Percentiles rank a stretch among this genome's conserved stretches.
Evolutionary conservation across 2,329 filamentous ascomycete species (phyloP).

Genomic region (Chalara sp.): DNA sequence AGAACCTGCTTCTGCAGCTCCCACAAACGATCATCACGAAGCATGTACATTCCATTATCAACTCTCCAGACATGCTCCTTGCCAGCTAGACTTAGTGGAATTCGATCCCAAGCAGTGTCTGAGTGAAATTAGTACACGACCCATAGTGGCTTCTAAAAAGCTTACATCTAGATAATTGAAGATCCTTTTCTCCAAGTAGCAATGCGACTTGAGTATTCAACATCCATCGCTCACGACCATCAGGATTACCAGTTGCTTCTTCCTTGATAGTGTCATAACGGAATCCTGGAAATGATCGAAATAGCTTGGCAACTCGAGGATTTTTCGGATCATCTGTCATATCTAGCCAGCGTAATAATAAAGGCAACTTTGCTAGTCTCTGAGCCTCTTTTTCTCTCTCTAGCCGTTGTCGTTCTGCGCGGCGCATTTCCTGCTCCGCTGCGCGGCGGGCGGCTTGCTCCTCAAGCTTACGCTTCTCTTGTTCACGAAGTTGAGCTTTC

Average conservation of each 20-base stretch:
- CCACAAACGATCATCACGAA: constrained; percentile 43
- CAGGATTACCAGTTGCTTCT: constrained; percentile 42
- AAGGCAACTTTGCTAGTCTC: constrained; percentile 50
- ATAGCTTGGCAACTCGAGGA: constrained; percentile 43
- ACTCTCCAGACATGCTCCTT: constrained; percentile 55
- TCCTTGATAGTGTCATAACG: constrained; percentile 57
- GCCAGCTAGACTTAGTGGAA: constrained; percentile 44
- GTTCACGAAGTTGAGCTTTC: constrained; percentile 25
- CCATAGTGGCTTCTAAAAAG: neutral
- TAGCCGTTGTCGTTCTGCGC: constrained; percentile 39
- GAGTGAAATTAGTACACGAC: constrained; percentile 8
- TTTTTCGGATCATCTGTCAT: constrained; percentile 43
- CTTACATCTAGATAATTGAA: constrained; percentile 53
- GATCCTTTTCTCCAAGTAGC: constrained; percentile 58
- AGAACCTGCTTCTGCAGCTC: constrained; percentile 36
- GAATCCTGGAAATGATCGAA: constrained; percentile 51
- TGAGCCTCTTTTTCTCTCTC: constrained; percentile 48
- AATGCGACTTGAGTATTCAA: constrained; percentile 59
- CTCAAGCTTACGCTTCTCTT: constrained; percentile 29
- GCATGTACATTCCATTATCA: constrained; percentile 48
- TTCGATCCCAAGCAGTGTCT: constrained; percentile 54
- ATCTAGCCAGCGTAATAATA: constrained; percentile 55
- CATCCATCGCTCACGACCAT: constrained; percentile 60
- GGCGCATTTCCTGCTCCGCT: constrained; percentile 33
- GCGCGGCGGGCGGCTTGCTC: constrained; percentile 29